Percentiles rank a stretch among this genome's conserved stretches.
These are phyloP conservation scores for Arthrobotrys conoides DNA, from an alignment of 2,329 filamentous ascomycete species.

Conservation along the genomic window DNA sequence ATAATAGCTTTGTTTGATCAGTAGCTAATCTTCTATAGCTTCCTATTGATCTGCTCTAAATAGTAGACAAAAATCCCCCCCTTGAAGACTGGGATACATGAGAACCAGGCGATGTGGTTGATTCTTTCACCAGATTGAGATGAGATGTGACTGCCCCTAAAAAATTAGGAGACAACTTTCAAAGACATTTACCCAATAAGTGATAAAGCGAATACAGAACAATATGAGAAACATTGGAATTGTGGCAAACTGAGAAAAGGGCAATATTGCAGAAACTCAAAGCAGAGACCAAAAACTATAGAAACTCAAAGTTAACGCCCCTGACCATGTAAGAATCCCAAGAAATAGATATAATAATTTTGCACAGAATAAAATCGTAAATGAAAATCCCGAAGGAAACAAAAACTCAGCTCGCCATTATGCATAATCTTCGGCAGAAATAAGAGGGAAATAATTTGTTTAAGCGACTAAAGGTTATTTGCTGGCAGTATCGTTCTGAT, in stretches of 20 bases:
- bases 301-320: conserved; percentile 47
- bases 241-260: conserved; percentile 33
- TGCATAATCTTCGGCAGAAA: conserved; percentile 39
- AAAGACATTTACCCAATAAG: conserved; percentile 55
- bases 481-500: neutral
- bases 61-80: conserved; percentile 36
- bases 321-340: conserved; percentile 51
- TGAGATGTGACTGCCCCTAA: conserved; percentile 45
- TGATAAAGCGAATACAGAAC: conserved; percentile 45
- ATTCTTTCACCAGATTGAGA: conserved; percentile 41
- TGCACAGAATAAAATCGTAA: conserved; percentile 35
- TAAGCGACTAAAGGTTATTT: neutral
- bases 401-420: conserved; percentile 40
- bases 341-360: neutral
- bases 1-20: conserved; percentile 21
- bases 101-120: conserved; percentile 53
- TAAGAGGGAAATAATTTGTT: conserved; percentile 2
- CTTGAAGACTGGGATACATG: conserved; percentile 45
- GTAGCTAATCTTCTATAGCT: neutral
- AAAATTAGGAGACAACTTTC: conserved; percentile 39
- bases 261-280: conserved; percentile 17
- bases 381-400: conserved; percentile 24
- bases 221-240: conserved; percentile 51
- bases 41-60: conserved; percentile 29
- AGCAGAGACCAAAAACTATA: conserved; percentile 34